phyloP scores from a whole-genome alignment of 495 filamentous ascomycete species.

The Achaetomiella virescens region DNA sequence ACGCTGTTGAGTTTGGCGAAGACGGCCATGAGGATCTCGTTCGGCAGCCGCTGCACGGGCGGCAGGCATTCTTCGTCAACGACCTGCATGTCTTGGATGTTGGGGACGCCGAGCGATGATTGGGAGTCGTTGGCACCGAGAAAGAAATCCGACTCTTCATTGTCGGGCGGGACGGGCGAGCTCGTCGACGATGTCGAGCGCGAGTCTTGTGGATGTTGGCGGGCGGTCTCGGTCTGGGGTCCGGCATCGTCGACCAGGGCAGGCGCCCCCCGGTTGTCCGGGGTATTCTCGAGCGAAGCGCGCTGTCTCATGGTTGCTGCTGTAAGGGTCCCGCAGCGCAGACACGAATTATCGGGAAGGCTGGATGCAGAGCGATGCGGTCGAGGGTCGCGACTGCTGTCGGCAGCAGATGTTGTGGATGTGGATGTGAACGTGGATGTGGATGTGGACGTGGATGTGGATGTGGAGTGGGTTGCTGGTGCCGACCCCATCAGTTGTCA shows the following conservation, averaged over 20 bases:
- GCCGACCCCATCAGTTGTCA: slow-evolving; percentile 20
- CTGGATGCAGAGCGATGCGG: background rate
- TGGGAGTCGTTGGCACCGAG: slow-evolving; percentile 79
- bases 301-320: slow-evolving; percentile 24
- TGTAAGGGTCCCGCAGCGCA: slow-evolving; percentile 20
- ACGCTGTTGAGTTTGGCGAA: slow-evolving; percentile 76
- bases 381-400: too few species aligned
- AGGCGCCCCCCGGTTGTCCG: slow-evolving; percentile 24
- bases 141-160: slow-evolving; percentile 91
- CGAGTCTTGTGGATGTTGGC: slow-evolving; percentile 24
- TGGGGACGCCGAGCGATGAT: slow-evolving; percentile 77
- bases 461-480: slow-evolving; percentile 23
- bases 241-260: slow-evolving; percentile 3
- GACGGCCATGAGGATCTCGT: slow-evolving; percentile 88
- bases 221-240: slow-evolving; percentile 2
- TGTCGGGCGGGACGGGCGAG: slow-evolving; percentile 70
- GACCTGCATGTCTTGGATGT: slow-evolving; percentile 63
- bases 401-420: background rate
- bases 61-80: slow-evolving; percentile 56
- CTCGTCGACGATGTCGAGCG: slow-evolving; percentile 68
- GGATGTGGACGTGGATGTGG: slow-evolving; percentile 4
- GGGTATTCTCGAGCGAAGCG: slow-evolving; percentile 42
- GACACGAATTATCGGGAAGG: slow-evolving; percentile 9
- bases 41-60: slow-evolving; percentile 78
- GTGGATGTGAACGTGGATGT: background rate